Base-by-base conservation (phyloP, 139 green algal species). In the Chlamydomonas sp. region DNA sequence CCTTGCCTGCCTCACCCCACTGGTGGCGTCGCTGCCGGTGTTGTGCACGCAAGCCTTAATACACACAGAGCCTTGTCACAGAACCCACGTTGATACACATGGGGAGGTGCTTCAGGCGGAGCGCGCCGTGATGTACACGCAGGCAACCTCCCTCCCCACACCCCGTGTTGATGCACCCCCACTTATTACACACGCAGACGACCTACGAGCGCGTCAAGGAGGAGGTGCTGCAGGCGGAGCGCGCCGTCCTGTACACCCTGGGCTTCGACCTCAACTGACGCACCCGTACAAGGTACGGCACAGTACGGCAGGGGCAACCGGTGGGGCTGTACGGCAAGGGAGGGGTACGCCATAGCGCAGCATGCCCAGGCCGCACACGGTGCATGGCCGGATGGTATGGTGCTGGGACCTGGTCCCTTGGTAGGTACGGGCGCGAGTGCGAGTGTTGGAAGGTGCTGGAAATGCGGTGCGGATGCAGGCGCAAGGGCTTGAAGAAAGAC, bases 161-260 rank as follows among this genome's bases (percentile, higher is more conserved):
- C 31, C 31, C 31, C 31, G 31, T 49, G 31, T 49, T 49, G 31
- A 49, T 49, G 31, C 63, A 68, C 63, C 8, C 63, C 63, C 63
- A 68, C 63, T 8, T 10, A 8, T 10, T 10, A 6, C 73, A 73
- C 67, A 9, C 5, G 79, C 83, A 93, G 85, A 31, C 67, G 1
- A 10, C 90, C 64, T 49, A 93, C 6, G 89, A 94, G 73, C 63
- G 80, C 4, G n/a, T 88, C 18, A 91, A 90, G 83, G 92, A 93
- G 76, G 68, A 90, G 78, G 67, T 93, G 71, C 90, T 95, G 67
- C 81, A 92, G 81, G 92, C 92, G 57, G 92, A 95, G 89, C 87
- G 92, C 12, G 92, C 90, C 15, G 89, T 95, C 81, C 90, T 95
- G 87, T 95, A 93, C 90, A 91, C 92, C 9, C 80, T 95, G 58